These are phyloP conservation scores for Phytomonas francai DNA, from an alignment of 208 protist species.

Conservation along the genomic window DNA sequence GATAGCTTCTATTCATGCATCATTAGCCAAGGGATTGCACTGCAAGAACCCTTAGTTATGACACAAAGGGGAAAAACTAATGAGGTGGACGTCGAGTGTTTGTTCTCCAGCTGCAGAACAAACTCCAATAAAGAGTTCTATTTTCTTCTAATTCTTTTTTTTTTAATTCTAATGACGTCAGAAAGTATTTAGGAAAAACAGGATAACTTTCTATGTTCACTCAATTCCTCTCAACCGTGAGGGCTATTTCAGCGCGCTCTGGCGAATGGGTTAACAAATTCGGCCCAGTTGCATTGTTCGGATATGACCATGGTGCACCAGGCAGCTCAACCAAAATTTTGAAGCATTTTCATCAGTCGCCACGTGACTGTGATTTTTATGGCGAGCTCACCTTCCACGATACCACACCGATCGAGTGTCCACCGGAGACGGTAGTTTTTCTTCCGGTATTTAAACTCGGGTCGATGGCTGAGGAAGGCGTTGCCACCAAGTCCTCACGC, in stretches of 20 bases:
- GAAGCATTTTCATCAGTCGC: conserved; percentile 38
- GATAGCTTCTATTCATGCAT: neutral
- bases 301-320: conserved; percentile 29
- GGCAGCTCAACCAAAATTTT: conserved; percentile 32
- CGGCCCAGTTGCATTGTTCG: conserved; percentile 67
- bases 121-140: neutral
- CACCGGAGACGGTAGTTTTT: conserved; percentile 69
- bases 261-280: conserved; percentile 61
- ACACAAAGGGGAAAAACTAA: neutral
- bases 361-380: conserved; percentile 70
- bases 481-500: conserved; percentile 7
- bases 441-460: conserved; percentile 39
- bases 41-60: neutral
- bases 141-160: conserved; percentile 2
- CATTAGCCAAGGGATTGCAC: neutral
- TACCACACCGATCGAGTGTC: conserved; percentile 58
- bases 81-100: neutral
- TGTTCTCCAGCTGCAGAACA: neutral
- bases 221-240: conserved; percentile 55
- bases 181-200: neutral
- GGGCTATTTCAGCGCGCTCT: conserved; percentile 38
- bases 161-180: neutral
- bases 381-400: conserved; percentile 73
- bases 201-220: conserved; percentile 44
- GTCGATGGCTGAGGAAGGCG: neutral